Evolutionary conservation across 352 stramenopile species (phyloP).

Genomic region (Globisporangium paddicum): DNA sequence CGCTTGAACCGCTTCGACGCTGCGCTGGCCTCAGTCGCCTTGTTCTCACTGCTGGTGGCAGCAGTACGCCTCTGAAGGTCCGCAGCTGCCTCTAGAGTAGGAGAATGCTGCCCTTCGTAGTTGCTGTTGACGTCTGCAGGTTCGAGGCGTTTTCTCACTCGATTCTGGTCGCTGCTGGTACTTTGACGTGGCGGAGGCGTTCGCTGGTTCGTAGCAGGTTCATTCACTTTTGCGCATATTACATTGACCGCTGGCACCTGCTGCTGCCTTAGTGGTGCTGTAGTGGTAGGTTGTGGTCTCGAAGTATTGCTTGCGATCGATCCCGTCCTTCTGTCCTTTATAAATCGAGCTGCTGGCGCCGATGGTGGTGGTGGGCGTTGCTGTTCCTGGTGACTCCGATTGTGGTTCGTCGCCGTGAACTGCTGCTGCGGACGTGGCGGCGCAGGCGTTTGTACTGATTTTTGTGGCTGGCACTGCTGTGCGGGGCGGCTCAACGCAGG

Average conservation of each 20-base stretch:
- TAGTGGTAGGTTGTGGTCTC: no score
- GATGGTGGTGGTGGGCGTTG: not conserved
- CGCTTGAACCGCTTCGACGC: constrained; percentile 11
- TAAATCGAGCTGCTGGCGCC: not conserved
- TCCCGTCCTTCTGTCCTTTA: not conserved
- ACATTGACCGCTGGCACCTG: not conserved
- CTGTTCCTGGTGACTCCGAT: constrained; percentile 8
- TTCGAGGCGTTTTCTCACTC: not conserved
- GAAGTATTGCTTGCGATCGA: not conserved
- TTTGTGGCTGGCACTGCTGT: not conserved
- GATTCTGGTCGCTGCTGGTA: not conserved
- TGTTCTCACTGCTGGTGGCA: not conserved
- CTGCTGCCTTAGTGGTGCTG: not conserved
- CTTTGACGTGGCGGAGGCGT: not conserved
- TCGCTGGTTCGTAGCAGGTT: not conserved
- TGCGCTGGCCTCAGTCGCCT: not conserved
- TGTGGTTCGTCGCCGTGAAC: not conserved
- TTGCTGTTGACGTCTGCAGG: not conserved
- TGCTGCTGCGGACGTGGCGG: not conserved
- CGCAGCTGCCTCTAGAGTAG: not conserved
- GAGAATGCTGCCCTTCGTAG: not conserved
- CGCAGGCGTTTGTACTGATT: not conserved
- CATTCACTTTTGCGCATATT: not conserved
- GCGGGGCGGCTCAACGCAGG: not conserved
- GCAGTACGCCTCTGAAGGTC: not conserved